Conservation (phyloP, 345 rosid genomes). For the Ailanthus altissimus region DNA sequence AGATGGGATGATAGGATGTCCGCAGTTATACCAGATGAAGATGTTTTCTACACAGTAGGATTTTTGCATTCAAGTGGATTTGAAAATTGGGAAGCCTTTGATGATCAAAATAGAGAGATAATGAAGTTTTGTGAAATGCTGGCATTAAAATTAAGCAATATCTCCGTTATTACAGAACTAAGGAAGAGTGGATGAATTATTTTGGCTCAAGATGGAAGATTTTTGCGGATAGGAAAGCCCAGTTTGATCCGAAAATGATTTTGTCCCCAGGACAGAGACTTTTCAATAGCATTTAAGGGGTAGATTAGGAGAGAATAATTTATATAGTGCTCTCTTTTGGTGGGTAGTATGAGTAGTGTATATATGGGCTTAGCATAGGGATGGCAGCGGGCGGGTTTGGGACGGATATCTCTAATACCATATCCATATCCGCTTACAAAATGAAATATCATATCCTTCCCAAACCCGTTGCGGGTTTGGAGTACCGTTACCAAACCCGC, state of each 20-base stretch:
- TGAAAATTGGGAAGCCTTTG: constrained; percentile 52
- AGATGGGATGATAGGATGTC: constrained; percentile 91
- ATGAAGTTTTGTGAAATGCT: constrained; percentile 53
- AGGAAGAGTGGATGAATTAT: constrained; percentile 65
- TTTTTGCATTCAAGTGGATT: constrained; percentile 68
- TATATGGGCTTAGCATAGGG: neutral
- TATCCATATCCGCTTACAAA: too few relatives aligned
- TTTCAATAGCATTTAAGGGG: constrained; percentile 37
- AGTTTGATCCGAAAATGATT: constrained; percentile 77
- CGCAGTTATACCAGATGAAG: constrained; percentile 66
- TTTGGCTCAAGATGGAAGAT: constrained; percentile 78
- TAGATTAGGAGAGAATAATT: neutral
- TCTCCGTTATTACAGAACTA: constrained; percentile 51
- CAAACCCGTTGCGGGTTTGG: too few relatives aligned
- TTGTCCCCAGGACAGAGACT: constrained; percentile 86
- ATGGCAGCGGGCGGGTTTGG: too few relatives aligned
- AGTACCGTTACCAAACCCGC: too few relatives aligned
- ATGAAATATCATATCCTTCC: too few relatives aligned
- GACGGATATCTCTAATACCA: too few relatives aligned
- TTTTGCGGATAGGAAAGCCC: constrained; percentile 53
- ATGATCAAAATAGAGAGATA: constrained; percentile 58
- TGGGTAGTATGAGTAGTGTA: constrained; percentile 3
- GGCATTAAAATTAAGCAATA: constrained; percentile 68
- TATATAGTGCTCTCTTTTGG: neutral
- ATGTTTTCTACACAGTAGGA: constrained; percentile 79